A percentile compares a stretch with the other conserved stretches of the same genome.
Evolutionary conservation across 1,284 basidiomycete species (phyloP).

Genomic region (Cutaneotrichosporon sp.): DNA sequence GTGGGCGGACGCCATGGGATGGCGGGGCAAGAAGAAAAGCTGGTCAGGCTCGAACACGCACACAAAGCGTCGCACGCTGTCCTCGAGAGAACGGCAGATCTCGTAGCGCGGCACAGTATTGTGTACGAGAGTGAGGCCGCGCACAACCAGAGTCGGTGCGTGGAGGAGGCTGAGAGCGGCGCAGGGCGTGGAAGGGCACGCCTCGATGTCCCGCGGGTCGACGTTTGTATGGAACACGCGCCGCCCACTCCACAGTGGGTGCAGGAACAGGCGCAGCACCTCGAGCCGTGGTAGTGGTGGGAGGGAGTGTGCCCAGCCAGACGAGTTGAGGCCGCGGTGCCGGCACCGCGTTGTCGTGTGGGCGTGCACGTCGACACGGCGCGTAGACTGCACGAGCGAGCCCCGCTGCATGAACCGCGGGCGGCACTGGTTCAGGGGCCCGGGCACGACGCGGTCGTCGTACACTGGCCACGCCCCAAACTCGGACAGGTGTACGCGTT

Average conservation of each 20-base stretch:
- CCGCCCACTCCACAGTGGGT: slow-evolving; percentile 2
- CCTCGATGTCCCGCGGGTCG: background rate
- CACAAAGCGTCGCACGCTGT: slow-evolving; percentile 5
- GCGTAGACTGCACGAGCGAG: background rate
- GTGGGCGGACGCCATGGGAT: background rate
- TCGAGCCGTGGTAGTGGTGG: slow-evolving; percentile 3
- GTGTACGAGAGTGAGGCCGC: slow-evolving; percentile 9
- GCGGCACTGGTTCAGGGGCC: background rate
- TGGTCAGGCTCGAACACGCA: slow-evolving; percentile 12
- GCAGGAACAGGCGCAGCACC: slow-evolving; percentile 5
- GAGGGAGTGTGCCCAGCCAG: slow-evolving; percentile 3
- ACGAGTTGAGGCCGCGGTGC: background rate
- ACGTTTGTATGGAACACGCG: slow-evolving; percentile 12
- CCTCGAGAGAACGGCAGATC: background rate
- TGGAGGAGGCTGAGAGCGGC: slow-evolving; percentile 5
- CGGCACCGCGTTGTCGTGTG: slow-evolving; percentile 7
- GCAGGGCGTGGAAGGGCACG: background rate
- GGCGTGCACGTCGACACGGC: slow-evolving; percentile 3
- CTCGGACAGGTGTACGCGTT: slow-evolving; percentile 1
- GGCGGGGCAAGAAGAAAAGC: slow-evolving; percentile 9
- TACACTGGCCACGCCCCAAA: slow-evolving; percentile 8
- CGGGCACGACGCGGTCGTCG: slow-evolving; percentile 1
- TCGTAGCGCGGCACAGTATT: slow-evolving; percentile 3
- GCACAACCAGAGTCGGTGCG: slow-evolving; percentile 5
- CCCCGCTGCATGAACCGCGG: background rate